These are phyloP conservation scores for Penicillium desertorum DNA, from an alignment of 495 filamentous ascomycete species.

Conservation along the genomic window DNA sequence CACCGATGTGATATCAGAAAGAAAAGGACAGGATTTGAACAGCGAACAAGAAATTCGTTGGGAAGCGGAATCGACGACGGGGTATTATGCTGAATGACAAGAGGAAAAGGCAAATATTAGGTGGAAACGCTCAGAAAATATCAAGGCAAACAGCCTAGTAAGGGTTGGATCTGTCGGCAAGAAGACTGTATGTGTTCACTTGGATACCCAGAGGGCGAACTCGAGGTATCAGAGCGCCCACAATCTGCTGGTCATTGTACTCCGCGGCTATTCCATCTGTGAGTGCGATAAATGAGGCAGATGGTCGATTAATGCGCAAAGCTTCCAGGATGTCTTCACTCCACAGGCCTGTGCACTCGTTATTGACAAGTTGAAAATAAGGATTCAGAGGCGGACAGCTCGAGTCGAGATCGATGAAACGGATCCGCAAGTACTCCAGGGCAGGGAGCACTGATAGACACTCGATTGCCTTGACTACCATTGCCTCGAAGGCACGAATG, in stretches of 20 bases:
- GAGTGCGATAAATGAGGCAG: conserved; percentile 56
- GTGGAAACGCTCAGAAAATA: not conserved
- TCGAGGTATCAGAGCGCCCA: conserved; percentile 35
- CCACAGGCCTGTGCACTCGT: conserved; percentile 65
- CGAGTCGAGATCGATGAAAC: conserved; percentile 69
- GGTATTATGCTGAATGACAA: conserved; percentile 15
- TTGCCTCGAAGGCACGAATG: conserved; percentile 62
- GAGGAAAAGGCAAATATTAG: not conserved
- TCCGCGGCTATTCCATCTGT: conserved; percentile 51
- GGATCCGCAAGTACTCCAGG: conserved; percentile 61
- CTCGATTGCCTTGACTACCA: conserved; percentile 60
- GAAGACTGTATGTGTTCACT: conserved; percentile 33
- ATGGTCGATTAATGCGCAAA: conserved; percentile 53
- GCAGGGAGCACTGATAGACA: conserved; percentile 52
- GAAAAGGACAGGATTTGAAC: not conserved
- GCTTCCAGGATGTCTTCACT: conserved; percentile 60
- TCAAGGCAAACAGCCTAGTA: conserved; percentile 1
- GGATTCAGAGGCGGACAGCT: conserved; percentile 58
- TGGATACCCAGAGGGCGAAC: conserved; percentile 36
- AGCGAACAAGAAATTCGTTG: not conserved
- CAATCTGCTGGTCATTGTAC: conserved; percentile 31
- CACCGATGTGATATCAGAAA: not conserved
- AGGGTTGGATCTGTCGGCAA: conserved; percentile 38
- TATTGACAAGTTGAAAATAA: conserved; percentile 59
- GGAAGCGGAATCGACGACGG: not conserved